Base-by-base conservation (phyloP, 2,329 filamentous ascomycete species). In the Ceratocystis alfenasii region DNA sequence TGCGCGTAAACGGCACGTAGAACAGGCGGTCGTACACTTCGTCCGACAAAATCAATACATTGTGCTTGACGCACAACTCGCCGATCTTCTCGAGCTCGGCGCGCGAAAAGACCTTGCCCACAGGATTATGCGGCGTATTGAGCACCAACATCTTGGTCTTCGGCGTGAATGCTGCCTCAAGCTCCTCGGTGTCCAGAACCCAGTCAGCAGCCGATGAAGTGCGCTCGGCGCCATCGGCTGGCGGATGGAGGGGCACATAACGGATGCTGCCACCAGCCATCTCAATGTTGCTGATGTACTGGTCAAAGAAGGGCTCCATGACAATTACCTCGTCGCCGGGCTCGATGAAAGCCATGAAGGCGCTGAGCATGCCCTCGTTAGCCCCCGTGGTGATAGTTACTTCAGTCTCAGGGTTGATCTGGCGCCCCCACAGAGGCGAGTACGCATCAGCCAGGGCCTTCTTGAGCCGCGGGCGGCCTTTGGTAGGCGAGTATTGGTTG, bases 201-300 rank as follows among this genome's bases (percentile, higher is more conserved):
- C 94, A 99, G 71, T 96, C 89, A 2, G 84, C 85, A 0, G 94
- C 91, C 4, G 90, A 91, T 0, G 90, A 90, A 0, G 89, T 95
- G 75, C 86, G 83, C 48, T 81, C 84, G 3, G 85, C 87, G 63
- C 94, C 94, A 59, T 90, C 86, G 69, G 83, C 81, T 8, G 94
- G 94, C 33, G 94, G 93, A 69, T 94, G 89, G 74, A 99, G 80
- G n/a, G 94, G 92, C 28, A 97, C 93, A 74, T 96, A 97, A 71
- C 93, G 87, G 69, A 97, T 90, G 74, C 87, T 95, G 70, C 94
- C 94, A 63, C 94, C 94, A 0, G 94, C 87, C 92, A 99, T 97
- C 76, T 96, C 89, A 69, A 99, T 97, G 77, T 99, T 99, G 79
- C 87, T 91, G 70, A 99, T 95, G 75, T 97, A 95, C 86, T 99